These are phyloP conservation scores for Testicularia cyperi DNA, from an alignment of 1,284 basidiomycete genomes.

Conservation along the genomic window DNA sequence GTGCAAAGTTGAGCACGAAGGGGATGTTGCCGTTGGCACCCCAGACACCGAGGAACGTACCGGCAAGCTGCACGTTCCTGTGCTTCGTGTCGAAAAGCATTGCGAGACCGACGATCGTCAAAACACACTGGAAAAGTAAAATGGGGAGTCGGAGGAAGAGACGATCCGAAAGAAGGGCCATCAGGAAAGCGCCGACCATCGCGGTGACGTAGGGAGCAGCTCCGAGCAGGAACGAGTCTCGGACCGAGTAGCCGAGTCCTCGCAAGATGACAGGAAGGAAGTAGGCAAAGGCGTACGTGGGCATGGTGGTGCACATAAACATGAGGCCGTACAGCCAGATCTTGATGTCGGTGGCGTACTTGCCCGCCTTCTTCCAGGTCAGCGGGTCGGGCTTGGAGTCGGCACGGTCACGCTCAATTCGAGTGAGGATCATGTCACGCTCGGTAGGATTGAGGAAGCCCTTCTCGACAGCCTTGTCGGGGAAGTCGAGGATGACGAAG, in stretches of 20 bases:
- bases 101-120: constrained; percentile 60
- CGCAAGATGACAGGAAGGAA: constrained; percentile 62
- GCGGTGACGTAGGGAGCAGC: constrained; percentile 60
- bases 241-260: constrained; percentile 59
- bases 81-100: constrained; percentile 55
- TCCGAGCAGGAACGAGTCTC: constrained; percentile 49
- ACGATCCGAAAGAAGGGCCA: constrained; percentile 61
- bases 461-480: constrained; percentile 60
- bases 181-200: constrained; percentile 57
- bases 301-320: constrained; percentile 55
- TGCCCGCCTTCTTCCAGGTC: constrained; percentile 56
- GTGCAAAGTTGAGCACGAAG: constrained; percentile 44
- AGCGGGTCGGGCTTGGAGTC: constrained; percentile 62
- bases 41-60: constrained; percentile 61
- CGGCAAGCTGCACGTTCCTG: constrained; percentile 40
- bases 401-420: constrained; percentile 63
- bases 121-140: constrained; percentile 55
- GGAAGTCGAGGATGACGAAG: constrained; percentile 61
- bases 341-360: constrained; percentile 61
- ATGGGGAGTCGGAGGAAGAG: constrained; percentile 57
- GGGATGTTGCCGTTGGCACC: constrained; percentile 56
- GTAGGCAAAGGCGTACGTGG: constrained; percentile 48
- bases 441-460: constrained; percentile 62
- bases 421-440: constrained; percentile 59
- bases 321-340: constrained; percentile 62